Percentiles rank a stretch among this genome's conserved stretches.
These are phyloP conservation scores for Lasiosphaeria ovina DNA, from an alignment of 495 filamentous ascomycete species.

Conservation along the genomic window DNA sequence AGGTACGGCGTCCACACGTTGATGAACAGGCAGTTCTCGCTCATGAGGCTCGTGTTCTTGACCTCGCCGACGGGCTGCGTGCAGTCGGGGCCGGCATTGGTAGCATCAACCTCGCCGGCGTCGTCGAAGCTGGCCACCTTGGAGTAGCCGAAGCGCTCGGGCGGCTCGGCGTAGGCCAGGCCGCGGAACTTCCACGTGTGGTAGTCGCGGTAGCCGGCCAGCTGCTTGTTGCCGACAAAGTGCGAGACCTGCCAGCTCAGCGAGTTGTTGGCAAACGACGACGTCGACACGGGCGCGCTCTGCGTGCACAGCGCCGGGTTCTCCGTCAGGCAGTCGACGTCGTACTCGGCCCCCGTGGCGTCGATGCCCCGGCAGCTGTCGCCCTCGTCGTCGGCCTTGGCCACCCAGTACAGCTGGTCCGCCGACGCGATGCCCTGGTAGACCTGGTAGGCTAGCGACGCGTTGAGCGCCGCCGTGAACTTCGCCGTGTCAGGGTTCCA, in stretches of 20 bases:
- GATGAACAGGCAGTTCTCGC: conserved; percentile 41
- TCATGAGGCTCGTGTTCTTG: conserved; percentile 20
- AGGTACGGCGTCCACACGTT: conserved; percentile 44
- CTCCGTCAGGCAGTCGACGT: conserved; percentile 19
- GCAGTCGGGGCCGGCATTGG: conserved; percentile 30
- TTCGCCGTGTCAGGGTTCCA: conserved; percentile 30
- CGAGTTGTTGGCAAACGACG: conserved; percentile 25
- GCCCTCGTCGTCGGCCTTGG: conserved; percentile 19
- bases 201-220: conserved; percentile 40
- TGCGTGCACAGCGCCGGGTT: conserved; percentile 39
- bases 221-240: conserved; percentile 26
- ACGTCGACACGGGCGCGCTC: conserved; percentile 33
- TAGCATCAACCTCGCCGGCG: conserved; percentile 21
- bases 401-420: conserved; percentile 38
- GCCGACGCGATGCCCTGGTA: conserved; percentile 21
- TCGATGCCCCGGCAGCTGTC: conserved; percentile 28
- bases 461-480: conserved; percentile 31
- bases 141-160: conserved; percentile 36
- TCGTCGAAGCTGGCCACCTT: conserved; percentile 22
- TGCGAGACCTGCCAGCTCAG: conserved; percentile 33
- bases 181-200: conserved; percentile 43
- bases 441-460: conserved; percentile 32
- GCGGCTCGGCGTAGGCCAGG: conserved; percentile 39
- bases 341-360: conserved; percentile 23
- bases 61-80: conserved; percentile 33